Percentiles rank a stretch among this genome's conserved stretches.
Conservation (phyloP, 208 protist species). For the Trypanosoma congolense region DNA sequence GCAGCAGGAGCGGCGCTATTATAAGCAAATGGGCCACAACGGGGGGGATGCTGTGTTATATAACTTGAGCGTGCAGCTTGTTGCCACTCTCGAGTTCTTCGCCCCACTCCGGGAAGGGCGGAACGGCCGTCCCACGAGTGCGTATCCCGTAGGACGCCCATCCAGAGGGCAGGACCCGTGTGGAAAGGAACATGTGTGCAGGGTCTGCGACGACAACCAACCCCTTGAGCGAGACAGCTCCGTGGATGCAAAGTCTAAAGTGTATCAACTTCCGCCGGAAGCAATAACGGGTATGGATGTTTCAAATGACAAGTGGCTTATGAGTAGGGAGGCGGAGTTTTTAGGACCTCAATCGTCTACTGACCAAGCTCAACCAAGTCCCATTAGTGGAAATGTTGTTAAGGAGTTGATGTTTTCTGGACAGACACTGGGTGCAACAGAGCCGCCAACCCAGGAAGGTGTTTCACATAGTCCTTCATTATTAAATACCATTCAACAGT, state of each 20-base stretch:
- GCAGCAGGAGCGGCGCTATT: background rate
- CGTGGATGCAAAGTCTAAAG: too few relatives aligned
- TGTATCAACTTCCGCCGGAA: too few relatives aligned
- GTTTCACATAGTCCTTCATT: background rate
- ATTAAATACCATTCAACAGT: background rate
- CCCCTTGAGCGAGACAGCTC: too few relatives aligned
- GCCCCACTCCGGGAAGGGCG: slow-evolving; percentile 19
- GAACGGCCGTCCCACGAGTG: slow-evolving; percentile 24
- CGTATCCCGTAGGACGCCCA: slow-evolving; percentile 1
- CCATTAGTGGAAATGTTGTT: too few relatives aligned
- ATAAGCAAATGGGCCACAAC: background rate
- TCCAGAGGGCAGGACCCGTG: background rate
- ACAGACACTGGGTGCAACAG: too few relatives aligned
- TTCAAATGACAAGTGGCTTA: too few relatives aligned
- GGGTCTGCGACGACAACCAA: background rate
- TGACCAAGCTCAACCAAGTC: too few relatives aligned
- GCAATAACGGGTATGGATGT: too few relatives aligned
- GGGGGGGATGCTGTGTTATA: background rate
- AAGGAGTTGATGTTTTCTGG: too few relatives aligned
- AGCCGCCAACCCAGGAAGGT: background rate
- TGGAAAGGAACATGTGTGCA: background rate
- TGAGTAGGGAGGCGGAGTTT: too few relatives aligned
- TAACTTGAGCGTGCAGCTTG: slow-evolving; percentile 8
- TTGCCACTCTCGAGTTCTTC: slow-evolving; percentile 15
- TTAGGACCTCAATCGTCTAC: too few relatives aligned